Evolutionary conservation across 2,329 filamentous ascomycete genomes (phyloP).

Genomic region (Ophiostoma sp.): DNA sequence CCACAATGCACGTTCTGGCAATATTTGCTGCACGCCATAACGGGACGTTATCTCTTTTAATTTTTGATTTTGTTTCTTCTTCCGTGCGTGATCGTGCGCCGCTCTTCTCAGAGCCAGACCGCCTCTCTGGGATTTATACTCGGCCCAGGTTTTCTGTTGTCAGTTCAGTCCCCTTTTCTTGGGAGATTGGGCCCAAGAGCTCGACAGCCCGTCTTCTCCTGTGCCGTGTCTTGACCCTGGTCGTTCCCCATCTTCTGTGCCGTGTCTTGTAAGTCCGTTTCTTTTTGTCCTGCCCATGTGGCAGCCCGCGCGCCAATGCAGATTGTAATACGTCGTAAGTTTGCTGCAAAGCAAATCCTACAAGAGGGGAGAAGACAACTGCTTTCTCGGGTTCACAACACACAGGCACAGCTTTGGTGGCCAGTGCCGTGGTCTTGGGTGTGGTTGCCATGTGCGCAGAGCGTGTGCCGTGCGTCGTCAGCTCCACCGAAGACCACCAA

Average conservation of each 20-base stretch:
- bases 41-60: neutral
- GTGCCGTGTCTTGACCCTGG: neutral
- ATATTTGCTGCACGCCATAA: neutral
- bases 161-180: neutral
- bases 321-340: neutral
- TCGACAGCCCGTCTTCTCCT: neutral
- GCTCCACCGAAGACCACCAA: neutral
- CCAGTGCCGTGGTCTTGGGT: neutral
- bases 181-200: neutral
- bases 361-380: neutral
- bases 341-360: neutral
- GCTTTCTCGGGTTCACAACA: neutral
- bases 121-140: neutral
- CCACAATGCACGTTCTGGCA: neutral
- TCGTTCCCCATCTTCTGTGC: neutral
- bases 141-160: neutral
- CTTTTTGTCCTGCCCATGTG: slow-evolving; percentile 1
- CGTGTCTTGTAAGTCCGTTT: neutral
- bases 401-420: neutral
- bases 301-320: slow-evolving; percentile 5
- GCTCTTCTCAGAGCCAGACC: neutral
- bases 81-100: neutral
- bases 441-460: neutral
- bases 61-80: neutral
- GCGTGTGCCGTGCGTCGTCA: neutral